Percentiles rank a stretch among this genome's conserved stretches.
Evolutionary conservation across 2,329 filamentous ascomycete species (phyloP).

Genomic region (Colletotrichum musae): DNA sequence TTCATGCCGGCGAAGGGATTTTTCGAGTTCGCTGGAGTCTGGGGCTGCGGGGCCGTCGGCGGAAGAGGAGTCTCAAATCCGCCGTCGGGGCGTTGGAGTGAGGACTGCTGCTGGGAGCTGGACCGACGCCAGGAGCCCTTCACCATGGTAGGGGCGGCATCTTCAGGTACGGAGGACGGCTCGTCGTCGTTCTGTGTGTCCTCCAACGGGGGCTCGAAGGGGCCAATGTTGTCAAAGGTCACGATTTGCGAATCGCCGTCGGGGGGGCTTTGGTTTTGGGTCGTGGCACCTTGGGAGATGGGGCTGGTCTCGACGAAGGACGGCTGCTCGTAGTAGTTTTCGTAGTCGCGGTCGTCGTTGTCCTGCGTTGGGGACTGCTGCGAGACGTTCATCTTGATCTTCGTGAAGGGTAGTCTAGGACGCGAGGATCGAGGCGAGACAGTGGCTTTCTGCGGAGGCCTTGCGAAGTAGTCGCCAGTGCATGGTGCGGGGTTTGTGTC

Average conservation of each 20-base stretch:
- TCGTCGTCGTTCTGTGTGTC: conserved; percentile 61
- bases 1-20: conserved; percentile 63
- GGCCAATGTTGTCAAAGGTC: conserved; percentile 57
- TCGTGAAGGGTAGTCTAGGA: conserved; percentile 14
- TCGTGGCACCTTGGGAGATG: conserved; percentile 43
- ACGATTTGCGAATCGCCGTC: conserved; percentile 67
- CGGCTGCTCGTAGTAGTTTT: conserved; percentile 46
- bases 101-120: conserved; percentile 52
- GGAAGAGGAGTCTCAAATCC: conserved; percentile 49
- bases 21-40: conserved; percentile 64
- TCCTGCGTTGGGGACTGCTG: conserved; percentile 69
- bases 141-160: conserved; percentile 54
- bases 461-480: conserved; percentile 4
- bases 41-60: conserved; percentile 50
- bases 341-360: conserved; percentile 71
- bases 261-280: conserved; percentile 53
- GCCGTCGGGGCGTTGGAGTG: conserved; percentile 31
- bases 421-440: conserved; percentile 37
- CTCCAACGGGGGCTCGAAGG: conserved; percentile 48
- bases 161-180: conserved; percentile 46
- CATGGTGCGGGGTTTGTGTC: conserved; percentile 21
- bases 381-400: conserved; percentile 60
- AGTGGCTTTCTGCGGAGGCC: conserved; percentile 24
- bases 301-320: conserved; percentile 39
- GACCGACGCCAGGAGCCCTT: conserved; percentile 56